Percentiles rank a stretch among this genome's conserved stretches.
Evolutionary conservation across 106 monocot genomes (phyloP).

Genomic region (Dendrobium nobile): DNA sequence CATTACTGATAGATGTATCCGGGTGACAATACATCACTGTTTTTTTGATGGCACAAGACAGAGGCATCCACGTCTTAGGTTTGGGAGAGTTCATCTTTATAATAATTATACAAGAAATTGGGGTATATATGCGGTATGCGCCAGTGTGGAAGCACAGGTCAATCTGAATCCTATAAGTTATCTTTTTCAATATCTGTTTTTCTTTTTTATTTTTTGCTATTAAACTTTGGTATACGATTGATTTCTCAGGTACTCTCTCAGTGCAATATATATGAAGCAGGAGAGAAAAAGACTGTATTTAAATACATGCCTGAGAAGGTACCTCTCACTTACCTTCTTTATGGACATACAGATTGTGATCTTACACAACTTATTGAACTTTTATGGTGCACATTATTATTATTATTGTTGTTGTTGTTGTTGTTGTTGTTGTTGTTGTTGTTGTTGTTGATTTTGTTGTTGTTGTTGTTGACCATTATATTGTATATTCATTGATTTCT

Average conservation of each 20-base stretch:
- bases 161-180: neutral
- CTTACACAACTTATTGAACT: neutral
- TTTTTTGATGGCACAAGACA: conserved; percentile 89
- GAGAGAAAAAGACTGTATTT: conserved; percentile 63
- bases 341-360: neutral
- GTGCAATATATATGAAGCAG: conserved; percentile 85
- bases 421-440: neutral
- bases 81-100: conserved; percentile 89
- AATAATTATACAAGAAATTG: conserved; percentile 91
- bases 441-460: no score
- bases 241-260: conserved; percentile 66
- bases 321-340: neutral
- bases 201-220: neutral
- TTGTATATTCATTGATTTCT: neutral
- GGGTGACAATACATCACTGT: conserved; percentile 92
- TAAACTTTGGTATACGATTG: neutral
- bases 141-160: conserved; percentile 87
- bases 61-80: conserved; percentile 79
- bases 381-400: neutral
- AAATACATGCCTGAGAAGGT: conserved; percentile 82
- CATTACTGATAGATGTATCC: conserved; percentile 62
- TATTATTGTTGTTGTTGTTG: neutral
- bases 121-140: conserved; percentile 97
- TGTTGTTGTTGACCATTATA: neutral
- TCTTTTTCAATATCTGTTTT: neutral